phyloP scores from a whole-genome alignment of 176 grass and related monocot genomes.

The Tillandsia leiboldiana region DNA sequence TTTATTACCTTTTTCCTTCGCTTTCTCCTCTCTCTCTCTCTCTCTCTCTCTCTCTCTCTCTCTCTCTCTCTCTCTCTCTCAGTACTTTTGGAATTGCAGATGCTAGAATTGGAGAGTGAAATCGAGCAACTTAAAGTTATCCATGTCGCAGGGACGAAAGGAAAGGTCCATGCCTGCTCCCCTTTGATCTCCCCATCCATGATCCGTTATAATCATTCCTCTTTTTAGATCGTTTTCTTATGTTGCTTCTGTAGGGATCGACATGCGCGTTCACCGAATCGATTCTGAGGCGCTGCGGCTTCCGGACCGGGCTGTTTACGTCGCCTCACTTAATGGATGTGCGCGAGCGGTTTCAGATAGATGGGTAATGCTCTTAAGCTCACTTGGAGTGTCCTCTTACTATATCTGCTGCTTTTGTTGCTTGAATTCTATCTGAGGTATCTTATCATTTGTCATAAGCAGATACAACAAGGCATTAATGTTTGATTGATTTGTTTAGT shows the following conservation, averaged over 20 bases:
- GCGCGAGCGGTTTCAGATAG: slow-evolving; percentile 63
- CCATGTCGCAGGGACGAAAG: slow-evolving; percentile 91
- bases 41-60: neutral
- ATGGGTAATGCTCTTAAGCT: slow-evolving; percentile 47
- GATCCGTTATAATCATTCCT: neutral
- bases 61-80: neutral
- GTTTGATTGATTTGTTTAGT: neutral
- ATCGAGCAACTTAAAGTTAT: slow-evolving; percentile 61
- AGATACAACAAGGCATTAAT: neutral
- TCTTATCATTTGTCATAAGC: too few relatives aligned
- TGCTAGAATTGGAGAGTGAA: slow-evolving; percentile 68
- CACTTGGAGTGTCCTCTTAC: neutral
- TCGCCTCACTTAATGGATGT: slow-evolving; percentile 92
- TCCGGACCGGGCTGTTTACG: slow-evolving; percentile 77
- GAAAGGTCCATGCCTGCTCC: slow-evolving; percentile 38
- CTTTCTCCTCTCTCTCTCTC: neutral
- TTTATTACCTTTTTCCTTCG: neutral
- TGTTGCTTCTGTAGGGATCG: slow-evolving; percentile 42
- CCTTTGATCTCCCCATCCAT: too few relatives aligned
- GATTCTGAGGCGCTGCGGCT: slow-evolving; percentile 76
- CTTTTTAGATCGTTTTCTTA: neutral
- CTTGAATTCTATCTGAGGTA: too few relatives aligned
- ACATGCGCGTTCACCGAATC: slow-evolving; percentile 85
- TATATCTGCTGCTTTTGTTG: neutral
- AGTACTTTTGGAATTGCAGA: slow-evolving; percentile 29